Evolutionary conservation across 148 eudicot genomes (phyloP).

Genomic region (Fagopyrum homotropicum): DNA sequence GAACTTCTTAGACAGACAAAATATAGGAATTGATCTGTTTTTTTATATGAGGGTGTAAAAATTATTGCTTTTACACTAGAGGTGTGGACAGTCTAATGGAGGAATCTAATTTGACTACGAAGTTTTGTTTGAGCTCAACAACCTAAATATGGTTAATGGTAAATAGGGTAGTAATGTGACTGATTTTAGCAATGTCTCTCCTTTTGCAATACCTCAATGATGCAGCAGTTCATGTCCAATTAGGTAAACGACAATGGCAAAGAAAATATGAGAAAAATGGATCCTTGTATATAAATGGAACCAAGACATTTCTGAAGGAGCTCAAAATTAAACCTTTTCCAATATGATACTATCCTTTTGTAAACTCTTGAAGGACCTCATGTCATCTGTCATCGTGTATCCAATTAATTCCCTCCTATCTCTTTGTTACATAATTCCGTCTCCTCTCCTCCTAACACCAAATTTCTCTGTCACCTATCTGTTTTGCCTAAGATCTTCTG

Average conservation of each 20-base stretch:
- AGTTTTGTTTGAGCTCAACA: background rate
- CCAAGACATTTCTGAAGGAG: background rate
- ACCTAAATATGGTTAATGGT: background rate
- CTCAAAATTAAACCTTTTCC: background rate
- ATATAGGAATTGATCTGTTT: too few relatives aligned
- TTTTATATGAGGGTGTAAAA: too few relatives aligned
- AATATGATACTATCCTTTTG: background rate
- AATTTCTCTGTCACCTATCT: background rate
- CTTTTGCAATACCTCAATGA: background rate
- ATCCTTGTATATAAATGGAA: background rate
- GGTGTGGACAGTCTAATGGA: background rate
- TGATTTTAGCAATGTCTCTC: background rate
- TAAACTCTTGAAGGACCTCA: background rate
- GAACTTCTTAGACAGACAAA: too few relatives aligned
- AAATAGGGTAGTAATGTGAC: background rate
- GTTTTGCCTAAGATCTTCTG: background rate
- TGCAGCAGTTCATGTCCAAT: background rate
- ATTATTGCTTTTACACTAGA: too few relatives aligned
- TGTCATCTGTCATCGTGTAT: background rate
- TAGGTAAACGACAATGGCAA: background rate
- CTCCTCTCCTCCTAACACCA: background rate
- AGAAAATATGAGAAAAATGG: background rate
- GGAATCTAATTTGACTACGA: background rate
- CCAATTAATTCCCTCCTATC: background rate
- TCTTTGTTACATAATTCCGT: background rate